Evolutionary conservation across 768 basidiomycete species (phyloP), one percentile per base, ranked within the genome.

Genomic region (Lepiota brunneoincarnata): DNA sequence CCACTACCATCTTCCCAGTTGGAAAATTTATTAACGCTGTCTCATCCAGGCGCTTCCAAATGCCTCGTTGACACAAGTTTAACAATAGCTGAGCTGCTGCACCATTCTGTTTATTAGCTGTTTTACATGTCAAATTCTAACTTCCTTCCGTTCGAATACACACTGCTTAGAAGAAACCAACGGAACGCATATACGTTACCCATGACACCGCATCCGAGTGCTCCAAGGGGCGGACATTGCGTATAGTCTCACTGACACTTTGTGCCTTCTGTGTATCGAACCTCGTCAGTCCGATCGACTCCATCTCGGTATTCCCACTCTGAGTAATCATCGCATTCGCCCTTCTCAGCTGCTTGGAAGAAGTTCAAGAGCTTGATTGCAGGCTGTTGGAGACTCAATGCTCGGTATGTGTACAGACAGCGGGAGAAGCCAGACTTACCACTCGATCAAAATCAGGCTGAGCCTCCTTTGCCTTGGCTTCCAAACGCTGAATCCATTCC

Each of bases 291-390:
- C 68, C 69, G 6, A 64, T 54, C 49, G 45, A 59, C 41, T 64
- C 67, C 17, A 10, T 59, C 24, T 17, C 37, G 17, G 12, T 48
- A 3, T n/a, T 51, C 54, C 57, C 36, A 12, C n/a, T 44, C 4
- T 36, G 31, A 31, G 42, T 26, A 20, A 39, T 45, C 51, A 47
- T 42, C 49, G 48, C 39, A 41, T 37, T 65, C 64, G 31, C 55
- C 53, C 9, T 57, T 34, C 1, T 59, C 58, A 20, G 62, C 58
- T 28, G 37, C 21, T 6, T 62, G 60, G 59, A 71, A 71, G 58
- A 72, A 73, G 12, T 68, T 61, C 1, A 72, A 56, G 12, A 75
- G 66, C 48, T 71, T 72, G 20, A 70, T 55, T 6, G 69, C 72
- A 36, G 72, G 72, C 72, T 72, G 21, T 43, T 31, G 15, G 37